phyloP scores from a whole-genome alignment of 2,329 filamentous ascomycete genomes.

The Calonectria pteridis region DNA sequence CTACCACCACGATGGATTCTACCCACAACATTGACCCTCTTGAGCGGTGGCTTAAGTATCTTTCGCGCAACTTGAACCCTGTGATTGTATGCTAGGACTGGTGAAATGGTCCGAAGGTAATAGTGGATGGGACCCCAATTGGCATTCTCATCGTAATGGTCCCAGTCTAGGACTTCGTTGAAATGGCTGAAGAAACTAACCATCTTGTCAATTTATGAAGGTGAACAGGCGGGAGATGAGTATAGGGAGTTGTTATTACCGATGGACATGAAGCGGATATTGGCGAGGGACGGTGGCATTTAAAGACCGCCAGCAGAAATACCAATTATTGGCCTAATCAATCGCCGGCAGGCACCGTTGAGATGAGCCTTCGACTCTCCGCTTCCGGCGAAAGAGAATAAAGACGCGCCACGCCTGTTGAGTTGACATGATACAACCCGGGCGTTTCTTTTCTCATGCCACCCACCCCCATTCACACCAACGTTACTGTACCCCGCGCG shows the following conservation, averaged over 20 bases:
- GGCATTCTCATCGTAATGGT: background rate
- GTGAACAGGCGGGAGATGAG: background rate
- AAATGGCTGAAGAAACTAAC: background rate
- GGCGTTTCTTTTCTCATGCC: background rate
- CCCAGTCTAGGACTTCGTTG: background rate
- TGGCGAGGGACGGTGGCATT: background rate
- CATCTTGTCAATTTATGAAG: background rate
- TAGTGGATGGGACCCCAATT: background rate
- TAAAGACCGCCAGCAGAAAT: background rate
- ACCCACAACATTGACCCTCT: background rate
- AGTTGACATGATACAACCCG: background rate
- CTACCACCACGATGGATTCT: background rate
- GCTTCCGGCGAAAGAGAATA: background rate
- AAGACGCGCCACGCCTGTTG: background rate
- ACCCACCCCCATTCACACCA: background rate
- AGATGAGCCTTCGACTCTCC: background rate
- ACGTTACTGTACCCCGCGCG: background rate
- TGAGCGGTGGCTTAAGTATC: background rate
- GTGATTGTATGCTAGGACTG: background rate
- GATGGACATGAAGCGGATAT: background rate
- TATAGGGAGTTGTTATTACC: background rate
- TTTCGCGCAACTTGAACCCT: background rate
- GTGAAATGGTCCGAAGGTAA: background rate
- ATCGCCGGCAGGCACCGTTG: background rate
- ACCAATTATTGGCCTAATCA: background rate